These are phyloP conservation scores for Aleurites moluccanus DNA, from an alignment of 441 rosid genomes.

Conservation along the genomic window DNA sequence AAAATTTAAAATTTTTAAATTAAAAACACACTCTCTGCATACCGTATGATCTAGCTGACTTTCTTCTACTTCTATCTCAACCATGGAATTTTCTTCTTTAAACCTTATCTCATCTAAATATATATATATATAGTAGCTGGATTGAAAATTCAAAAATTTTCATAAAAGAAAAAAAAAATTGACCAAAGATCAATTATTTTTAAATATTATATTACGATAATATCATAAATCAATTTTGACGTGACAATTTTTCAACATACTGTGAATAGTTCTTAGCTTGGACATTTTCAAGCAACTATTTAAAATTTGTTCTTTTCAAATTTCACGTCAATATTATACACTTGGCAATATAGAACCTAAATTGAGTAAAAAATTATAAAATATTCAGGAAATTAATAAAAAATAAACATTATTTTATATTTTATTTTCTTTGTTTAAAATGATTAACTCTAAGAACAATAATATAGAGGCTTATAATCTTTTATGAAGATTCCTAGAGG, in stretches of 20 bases:
- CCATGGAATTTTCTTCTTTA: background rate
- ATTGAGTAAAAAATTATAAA: too few species aligned
- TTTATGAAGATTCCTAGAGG: conserved; percentile 34
- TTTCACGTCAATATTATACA: background rate
- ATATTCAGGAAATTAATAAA: background rate
- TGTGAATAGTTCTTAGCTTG: background rate
- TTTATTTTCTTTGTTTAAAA: conserved; percentile 18
- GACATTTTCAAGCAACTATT: background rate
- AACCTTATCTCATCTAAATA: too few species aligned
- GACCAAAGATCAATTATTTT: background rate
- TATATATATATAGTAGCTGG: too few species aligned
- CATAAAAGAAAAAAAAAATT: background rate
- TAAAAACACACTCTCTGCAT: background rate
- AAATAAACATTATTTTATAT: background rate
- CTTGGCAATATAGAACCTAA: too few species aligned
- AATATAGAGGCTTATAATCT: conserved; percentile 12
- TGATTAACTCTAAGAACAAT: conserved; percentile 22
- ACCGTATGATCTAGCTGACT: conserved; percentile 29
- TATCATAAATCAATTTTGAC: too few species aligned
- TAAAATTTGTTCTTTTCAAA: background rate
- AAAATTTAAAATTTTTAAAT: background rate
- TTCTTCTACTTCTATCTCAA: background rate
- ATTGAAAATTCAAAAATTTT: too few species aligned
- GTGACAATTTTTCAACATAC: too few species aligned
- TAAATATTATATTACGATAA: too few species aligned